Conservation (phyloP, 2,329 filamentous ascomycete species). For the Botrytis aclada region DNA sequence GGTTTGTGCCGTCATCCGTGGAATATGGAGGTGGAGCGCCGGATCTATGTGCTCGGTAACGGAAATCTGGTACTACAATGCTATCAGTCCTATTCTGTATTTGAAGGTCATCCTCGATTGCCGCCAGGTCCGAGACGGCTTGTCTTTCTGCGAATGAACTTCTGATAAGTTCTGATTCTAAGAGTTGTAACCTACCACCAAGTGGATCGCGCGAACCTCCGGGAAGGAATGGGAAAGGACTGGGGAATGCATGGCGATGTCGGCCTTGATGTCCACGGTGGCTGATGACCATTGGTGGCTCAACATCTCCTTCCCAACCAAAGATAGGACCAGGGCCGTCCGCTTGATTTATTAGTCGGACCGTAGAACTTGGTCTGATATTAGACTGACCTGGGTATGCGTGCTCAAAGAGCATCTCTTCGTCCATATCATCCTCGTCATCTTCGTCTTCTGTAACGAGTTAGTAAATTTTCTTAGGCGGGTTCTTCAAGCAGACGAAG, state of each 20-base stretch:
- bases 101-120: background rate
- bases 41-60: constrained; percentile 51
- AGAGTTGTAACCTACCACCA: constrained; percentile 44
- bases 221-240: constrained; percentile 62
- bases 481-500: background rate
- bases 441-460: constrained; percentile 59
- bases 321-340: constrained; percentile 41
- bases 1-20: constrained; percentile 80
- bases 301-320: constrained; percentile 57
- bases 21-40: constrained; percentile 49
- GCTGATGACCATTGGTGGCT: constrained; percentile 43
- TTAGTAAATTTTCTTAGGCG: constrained; percentile 29
- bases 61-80: constrained; percentile 36
- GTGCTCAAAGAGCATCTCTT: constrained; percentile 62
- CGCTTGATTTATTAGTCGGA: constrained; percentile 19
- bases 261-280: constrained; percentile 47
- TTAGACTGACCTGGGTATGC: constrained; percentile 50
- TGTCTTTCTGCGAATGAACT: background rate
- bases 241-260: constrained; percentile 53
- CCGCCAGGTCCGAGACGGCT: background rate
- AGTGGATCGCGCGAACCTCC: constrained; percentile 53
- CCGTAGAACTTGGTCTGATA: background rate
- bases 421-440: constrained; percentile 65
- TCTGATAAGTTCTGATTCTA: constrained; percentile 4
- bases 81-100: constrained; percentile 35